Conservation (phyloP, 78 protist genomes). For the Guillardia theta region DNA sequence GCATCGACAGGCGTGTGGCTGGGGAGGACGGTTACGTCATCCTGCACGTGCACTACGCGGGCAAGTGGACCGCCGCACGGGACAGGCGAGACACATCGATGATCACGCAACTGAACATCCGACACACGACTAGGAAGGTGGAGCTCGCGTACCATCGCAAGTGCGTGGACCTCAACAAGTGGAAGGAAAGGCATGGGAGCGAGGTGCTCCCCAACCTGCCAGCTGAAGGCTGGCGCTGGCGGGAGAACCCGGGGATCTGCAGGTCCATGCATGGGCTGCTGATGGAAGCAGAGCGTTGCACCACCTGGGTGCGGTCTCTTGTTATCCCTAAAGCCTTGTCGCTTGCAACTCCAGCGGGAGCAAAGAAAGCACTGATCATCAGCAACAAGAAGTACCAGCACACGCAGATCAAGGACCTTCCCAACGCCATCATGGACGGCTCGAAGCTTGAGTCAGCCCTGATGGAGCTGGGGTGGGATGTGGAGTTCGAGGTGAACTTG, state of each 20-base stretch:
- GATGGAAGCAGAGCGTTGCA: neutral
- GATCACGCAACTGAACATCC: neutral
- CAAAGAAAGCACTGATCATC: neutral
- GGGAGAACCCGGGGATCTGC: neutral
- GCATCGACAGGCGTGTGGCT: neutral
- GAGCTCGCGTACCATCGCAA: neutral
- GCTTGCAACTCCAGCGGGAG: neutral
- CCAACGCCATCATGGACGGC: neutral
- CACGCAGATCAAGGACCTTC: neutral
- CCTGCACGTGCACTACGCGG: neutral
- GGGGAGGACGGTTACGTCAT: neutral
- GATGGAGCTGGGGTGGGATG: neutral
- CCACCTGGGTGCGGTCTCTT: neutral
- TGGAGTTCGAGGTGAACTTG: neutral
- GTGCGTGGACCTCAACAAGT: neutral
- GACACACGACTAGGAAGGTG: neutral
- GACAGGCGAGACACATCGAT: neutral
- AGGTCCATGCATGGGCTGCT: neutral
- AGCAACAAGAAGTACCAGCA: neutral
- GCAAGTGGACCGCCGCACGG: neutral
- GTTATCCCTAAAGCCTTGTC: neutral
- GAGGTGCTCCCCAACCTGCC: neutral
- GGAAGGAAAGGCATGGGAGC: neutral
- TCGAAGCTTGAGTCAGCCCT: neutral
- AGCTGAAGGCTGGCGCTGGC: neutral